Base-by-base conservation (phyloP, 768 basidiomycete genomes). In the Macrolepiota dolichaula region DNA sequence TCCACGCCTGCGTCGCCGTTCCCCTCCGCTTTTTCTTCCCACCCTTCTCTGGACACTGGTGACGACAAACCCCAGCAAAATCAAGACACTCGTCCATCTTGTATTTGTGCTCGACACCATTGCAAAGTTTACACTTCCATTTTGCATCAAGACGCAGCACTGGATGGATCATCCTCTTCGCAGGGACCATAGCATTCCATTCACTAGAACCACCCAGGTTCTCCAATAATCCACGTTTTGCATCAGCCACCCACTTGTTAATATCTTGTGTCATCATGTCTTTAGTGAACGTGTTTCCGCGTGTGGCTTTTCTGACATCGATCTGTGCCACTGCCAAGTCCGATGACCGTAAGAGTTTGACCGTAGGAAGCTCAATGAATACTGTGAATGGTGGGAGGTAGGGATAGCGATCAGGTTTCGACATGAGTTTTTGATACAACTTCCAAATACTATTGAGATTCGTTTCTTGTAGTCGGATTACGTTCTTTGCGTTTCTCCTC, bases 81-180 rank as follows among this genome's bases (percentile, higher is more conserved):
- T 85, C 81, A 54, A 91, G 71, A 65, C 83, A 82, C 29, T 64
- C 74, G 42, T 81, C 77, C 24, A 70, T 72, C 35, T 66, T 70
- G 63, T 79, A 76, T 42, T 65, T 67, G 3, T 35, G 47, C 15
- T 67, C 70, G 1, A 78, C 70, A 9, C 69, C 73, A 12, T 76
- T 64, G 66, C 90, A 92, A 40, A 66, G 64, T 57, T 70, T 78
- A 68, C 89, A 92, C 27, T 72, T 69, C 71, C 88, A 91, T 24
- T 83, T 72, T 0, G 86, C 85, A 4, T 82, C 84, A 13, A 86
- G 59, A 46, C 87, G 76, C 51, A 87, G 79, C 17, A 81, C 79
- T 0, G 87, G 87, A 67, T 84, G 83, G 9, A 88, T 56, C 40
- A 71, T 68, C 37, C 53, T 44, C 3, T 19, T 42, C 15, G 70